phyloP scores from a whole-genome alignment of 352 stramenopile genomes.

The Phytopythium delawarense region DNA sequence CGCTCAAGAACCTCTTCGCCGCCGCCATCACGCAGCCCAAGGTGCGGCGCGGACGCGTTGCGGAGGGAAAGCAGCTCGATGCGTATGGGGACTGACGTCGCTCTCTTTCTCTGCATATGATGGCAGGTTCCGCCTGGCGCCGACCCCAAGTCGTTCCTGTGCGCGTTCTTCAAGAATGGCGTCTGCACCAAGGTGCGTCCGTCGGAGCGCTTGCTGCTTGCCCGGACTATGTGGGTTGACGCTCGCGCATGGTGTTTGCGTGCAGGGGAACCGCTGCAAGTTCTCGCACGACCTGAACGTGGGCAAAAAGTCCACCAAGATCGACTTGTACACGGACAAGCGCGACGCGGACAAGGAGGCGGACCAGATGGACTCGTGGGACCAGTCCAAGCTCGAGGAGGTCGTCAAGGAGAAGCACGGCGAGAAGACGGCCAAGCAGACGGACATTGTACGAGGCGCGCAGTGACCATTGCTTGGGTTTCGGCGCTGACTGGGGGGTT shows the following conservation, averaged over 20 bases:
- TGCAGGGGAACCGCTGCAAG: slow-evolving; percentile 81
- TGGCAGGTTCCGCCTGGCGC: slow-evolving; percentile 80
- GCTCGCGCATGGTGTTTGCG: slow-evolving; percentile 1
- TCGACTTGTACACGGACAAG: slow-evolving; percentile 85
- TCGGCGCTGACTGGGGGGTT: too few species aligned
- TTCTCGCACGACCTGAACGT: slow-evolving; percentile 89
- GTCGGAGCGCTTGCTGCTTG: not conserved
- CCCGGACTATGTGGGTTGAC: not conserved
- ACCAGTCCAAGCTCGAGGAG: slow-evolving; percentile 86
- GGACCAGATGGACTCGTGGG: slow-evolving; percentile 87
- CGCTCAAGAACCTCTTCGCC: slow-evolving; percentile 80
- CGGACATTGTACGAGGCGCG: slow-evolving; percentile 65
- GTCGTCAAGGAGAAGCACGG: slow-evolving; percentile 84
- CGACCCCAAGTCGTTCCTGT: slow-evolving; percentile 87
- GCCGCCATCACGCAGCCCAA: slow-evolving; percentile 86
- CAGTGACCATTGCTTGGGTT: not conserved
- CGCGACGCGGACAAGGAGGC: slow-evolving; percentile 60
- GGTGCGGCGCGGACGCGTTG: slow-evolving; percentile 17
- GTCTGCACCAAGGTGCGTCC: slow-evolving; percentile 74
- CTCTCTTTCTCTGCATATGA: not conserved
- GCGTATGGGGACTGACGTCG: too few species aligned
- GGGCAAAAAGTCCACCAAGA: slow-evolving; percentile 85
- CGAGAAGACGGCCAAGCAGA: slow-evolving; percentile 75
- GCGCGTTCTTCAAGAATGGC: slow-evolving; percentile 87
- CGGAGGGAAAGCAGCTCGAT: too few species aligned